Base-by-base conservation (phyloP, 306 rosid genomes). In the Vigna hirtella region DNA sequence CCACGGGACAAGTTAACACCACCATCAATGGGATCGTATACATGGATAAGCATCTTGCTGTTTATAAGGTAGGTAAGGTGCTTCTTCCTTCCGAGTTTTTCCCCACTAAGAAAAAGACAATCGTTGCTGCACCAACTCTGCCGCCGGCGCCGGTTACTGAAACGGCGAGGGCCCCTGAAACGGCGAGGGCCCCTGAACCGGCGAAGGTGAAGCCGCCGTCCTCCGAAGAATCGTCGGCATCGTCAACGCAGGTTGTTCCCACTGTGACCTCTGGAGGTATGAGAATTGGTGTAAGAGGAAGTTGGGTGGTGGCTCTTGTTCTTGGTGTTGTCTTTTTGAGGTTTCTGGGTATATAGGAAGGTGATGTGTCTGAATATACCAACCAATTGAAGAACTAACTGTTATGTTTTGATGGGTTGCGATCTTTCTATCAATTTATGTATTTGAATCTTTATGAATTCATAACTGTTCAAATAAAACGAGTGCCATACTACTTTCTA, bases 51-150 rank as follows among this genome's bases (percentile, higher is more conserved):
- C 92, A 88, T 73, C 88, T 91, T 4, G 91, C 89, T 51, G 72
- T 91, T 73, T 91, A 91, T 53, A 87, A 82, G 67, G 79, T 91
- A 10, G 93, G 85, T 38, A 86, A 82, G 51, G 93, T 87, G 50
- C 87, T 91, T 73, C 57, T 84, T 62, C 93, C 96, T 12, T 78
- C 79, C 0, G 90, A 86, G 0, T 82, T 91, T 65, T 83, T 86
- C 16, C n/a, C 86, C 6, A 50, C 84, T 5, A 16, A 4, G 12
- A 77, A 59, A 59, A 83, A 76, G 4, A 81, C 45, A 0, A 15
- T 82, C 0, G 83, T 84, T 0, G 71, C 57, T 2, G 81, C 74
- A 0, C 87, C 90, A 0, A 2, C 22, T 55, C 61, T 1, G 0
- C 7, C 53, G 36, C 58, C 71, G 0, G 77, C 81, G 0, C 87